Evolutionary conservation across 176 grass and related monocot species (phyloP).

Genomic region (Carex littledalei): DNA sequence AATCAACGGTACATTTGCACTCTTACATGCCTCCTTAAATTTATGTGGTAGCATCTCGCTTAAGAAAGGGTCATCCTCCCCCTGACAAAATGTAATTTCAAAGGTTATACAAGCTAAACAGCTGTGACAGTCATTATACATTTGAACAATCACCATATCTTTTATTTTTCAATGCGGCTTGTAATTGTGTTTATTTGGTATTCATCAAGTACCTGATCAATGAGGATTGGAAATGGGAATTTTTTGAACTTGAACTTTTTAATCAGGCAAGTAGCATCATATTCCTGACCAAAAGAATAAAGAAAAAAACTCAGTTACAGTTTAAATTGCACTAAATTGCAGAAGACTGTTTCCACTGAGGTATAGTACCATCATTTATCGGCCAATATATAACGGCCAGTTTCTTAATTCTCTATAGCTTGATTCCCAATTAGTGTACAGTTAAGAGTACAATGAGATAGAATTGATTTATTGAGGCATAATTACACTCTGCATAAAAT

Average conservation of each 20-base stretch:
- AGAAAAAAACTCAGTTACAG: neutral
- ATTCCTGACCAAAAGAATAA: conserved; percentile 47
- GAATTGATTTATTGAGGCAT: neutral
- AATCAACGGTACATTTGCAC: conserved; percentile 33
- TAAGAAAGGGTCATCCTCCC: conserved; percentile 78
- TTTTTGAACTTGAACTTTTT: conserved; percentile 36
- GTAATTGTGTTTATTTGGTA: neutral
- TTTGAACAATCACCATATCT: neutral
- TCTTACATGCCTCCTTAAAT: conserved; percentile 74
- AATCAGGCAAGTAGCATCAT: conserved; percentile 69
- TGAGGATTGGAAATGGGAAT: conserved; percentile 63
- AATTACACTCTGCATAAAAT: neutral
- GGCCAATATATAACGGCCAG: neutral
- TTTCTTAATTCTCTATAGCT: neutral
- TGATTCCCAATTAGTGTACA: neutral
- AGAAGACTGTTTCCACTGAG: neutral
- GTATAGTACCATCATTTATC: neutral
- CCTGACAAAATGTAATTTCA: conserved; percentile 32
- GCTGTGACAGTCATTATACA: neutral
- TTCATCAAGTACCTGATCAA: conserved; percentile 71
- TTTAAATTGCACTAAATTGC: neutral
- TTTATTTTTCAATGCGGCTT: neutral
- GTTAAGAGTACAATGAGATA: neutral
- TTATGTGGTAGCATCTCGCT: conserved; percentile 60
- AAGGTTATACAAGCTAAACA: neutral